phyloP scores from a whole-genome alignment of 768 basidiomycete genomes.

The Kwoniella mangroviensis region DNA sequence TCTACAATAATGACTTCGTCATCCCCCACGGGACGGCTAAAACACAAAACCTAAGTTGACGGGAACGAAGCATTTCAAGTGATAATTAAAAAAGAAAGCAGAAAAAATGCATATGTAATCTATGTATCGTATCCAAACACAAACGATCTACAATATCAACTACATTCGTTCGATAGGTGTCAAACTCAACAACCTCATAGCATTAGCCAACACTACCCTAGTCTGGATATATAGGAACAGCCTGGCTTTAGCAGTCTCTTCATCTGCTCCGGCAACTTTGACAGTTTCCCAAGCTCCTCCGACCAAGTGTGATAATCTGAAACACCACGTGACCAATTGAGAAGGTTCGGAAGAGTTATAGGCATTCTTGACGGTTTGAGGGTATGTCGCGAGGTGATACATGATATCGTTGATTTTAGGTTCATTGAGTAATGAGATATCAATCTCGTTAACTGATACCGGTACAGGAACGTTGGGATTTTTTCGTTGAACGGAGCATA shows the following conservation, averaged over 20 bases:
- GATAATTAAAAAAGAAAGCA: too few relatives aligned
- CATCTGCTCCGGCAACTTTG: constrained; percentile 77
- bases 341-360: constrained; percentile 85
- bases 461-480: constrained; percentile 82
- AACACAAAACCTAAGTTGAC: too few relatives aligned
- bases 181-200: constrained; percentile 85
- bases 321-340: constrained; percentile 86
- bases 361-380: constrained; percentile 85
- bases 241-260: constrained; percentile 79
- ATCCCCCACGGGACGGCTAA: too few relatives aligned
- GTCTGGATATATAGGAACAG: constrained; percentile 88
- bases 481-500: constrained; percentile 87
- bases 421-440: constrained; percentile 69
- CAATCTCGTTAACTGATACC: constrained; percentile 63
- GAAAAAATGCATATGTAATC: not conserved
- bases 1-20: too few relatives aligned
- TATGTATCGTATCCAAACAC: not conserved
- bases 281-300: constrained; percentile 90
- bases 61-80: too few relatives aligned
- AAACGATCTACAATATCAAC: not conserved
- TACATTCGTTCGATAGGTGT: constrained; percentile 93
- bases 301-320: constrained; percentile 84
- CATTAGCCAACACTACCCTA: constrained; percentile 82
- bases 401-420: constrained; percentile 83
- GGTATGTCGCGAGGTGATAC: constrained; percentile 86